Evolutionary conservation across 257 asterid species (phyloP).

Genomic region (Plectranthus barbatus): DNA sequence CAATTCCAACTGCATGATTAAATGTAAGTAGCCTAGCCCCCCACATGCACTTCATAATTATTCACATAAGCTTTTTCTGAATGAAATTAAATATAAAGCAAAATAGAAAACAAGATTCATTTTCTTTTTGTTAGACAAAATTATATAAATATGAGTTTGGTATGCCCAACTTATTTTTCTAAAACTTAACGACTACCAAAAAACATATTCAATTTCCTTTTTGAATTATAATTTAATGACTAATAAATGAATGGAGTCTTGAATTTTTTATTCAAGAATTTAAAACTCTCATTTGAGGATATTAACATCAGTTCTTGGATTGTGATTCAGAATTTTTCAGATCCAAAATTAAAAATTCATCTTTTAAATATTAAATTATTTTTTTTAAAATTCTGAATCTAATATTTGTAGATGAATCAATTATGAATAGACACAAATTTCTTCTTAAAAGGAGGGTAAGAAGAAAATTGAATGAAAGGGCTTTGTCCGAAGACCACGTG

Average conservation of each 20-base stretch:
- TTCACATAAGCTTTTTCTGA: background rate
- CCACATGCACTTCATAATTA: background rate
- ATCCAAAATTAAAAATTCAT: no score
- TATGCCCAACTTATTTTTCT: background rate
- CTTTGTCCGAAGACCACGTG: background rate
- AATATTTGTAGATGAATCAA: no score
- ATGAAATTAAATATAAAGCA: background rate
- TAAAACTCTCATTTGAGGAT: no score
- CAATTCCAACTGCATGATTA: background rate
- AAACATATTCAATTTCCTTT: background rate
- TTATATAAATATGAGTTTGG: background rate
- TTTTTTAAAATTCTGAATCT: no score
- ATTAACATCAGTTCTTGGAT: no score
- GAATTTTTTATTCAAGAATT: no score
- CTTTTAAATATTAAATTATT: no score
- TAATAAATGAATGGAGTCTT: no score
- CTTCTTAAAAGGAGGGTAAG: background rate
- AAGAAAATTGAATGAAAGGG: background rate
- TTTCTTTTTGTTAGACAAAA: background rate
- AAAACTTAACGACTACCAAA: background rate
- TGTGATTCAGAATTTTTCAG: no score
- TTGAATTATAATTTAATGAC: background rate
- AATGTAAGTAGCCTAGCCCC: background rate
- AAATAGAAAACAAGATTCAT: background rate
- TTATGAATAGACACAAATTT: background rate